Evolutionary conservation across 345 rosid species (phyloP).

Genomic region (Lagerstroemia speciosa): DNA sequence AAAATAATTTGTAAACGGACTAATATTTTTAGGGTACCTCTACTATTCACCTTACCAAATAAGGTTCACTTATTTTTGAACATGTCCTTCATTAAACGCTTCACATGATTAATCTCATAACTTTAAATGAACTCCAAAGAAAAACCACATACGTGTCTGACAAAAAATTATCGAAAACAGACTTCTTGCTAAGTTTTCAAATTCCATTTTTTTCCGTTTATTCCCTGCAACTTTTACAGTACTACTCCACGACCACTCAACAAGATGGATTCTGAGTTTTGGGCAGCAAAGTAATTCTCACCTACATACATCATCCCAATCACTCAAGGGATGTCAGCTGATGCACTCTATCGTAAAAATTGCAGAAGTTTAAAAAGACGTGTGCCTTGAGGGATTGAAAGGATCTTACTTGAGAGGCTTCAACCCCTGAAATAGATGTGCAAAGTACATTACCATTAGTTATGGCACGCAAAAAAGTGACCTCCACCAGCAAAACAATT

Average conservation of each 20-base stretch:
- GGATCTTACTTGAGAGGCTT: constrained; percentile 63
- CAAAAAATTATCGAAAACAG: no score
- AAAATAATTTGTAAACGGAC: no score
- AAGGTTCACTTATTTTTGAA: no score
- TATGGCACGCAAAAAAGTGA: background rate
- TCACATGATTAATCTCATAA: no score
- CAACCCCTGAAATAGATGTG: constrained; percentile 43
- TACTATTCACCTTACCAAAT: no score
- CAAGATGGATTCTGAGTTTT: background rate
- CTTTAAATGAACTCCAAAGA: no score
- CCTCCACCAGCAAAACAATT: background rate
- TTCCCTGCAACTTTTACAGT: background rate
- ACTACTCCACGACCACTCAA: background rate
- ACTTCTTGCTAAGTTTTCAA: background rate
- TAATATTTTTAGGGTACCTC: no score
- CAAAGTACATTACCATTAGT: background rate
- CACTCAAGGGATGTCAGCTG: background rate
- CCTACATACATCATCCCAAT: background rate
- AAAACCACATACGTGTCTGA: no score
- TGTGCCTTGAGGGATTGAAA: background rate
- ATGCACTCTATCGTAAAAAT: background rate
- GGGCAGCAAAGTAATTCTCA: background rate
- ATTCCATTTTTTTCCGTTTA: background rate
- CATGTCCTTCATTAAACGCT: no score
- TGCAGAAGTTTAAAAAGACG: background rate